phyloP scores from a whole-genome alignment of 805 yeast genomes.

The Metschnikowia lochheadii region DNA sequence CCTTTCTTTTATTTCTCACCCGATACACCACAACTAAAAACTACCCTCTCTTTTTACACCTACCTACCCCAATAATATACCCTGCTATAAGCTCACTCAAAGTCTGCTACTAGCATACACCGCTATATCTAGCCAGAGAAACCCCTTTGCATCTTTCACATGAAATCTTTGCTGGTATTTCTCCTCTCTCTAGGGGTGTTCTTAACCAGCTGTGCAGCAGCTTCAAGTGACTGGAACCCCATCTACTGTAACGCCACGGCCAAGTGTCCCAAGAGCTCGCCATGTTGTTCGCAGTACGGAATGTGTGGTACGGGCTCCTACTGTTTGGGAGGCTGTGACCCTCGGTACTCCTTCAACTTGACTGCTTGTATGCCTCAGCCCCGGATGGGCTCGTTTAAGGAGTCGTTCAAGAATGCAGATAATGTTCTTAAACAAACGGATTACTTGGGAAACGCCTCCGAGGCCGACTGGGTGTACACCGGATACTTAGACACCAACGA shows the following conservation, averaged over 20 bases:
- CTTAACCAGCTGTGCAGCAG: slow-evolving; percentile 7
- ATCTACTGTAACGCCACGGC: slow-evolving; percentile 47
- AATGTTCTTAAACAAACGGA: slow-evolving; percentile 24
- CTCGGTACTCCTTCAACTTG: slow-evolving; percentile 58
- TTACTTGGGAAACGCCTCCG: slow-evolving; percentile 69
- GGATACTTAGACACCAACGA: slow-evolving; percentile 52
- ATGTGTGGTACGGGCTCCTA: slow-evolving; percentile 70
- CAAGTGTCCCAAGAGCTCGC: slow-evolving; percentile 70
- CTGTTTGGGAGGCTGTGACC: slow-evolving; percentile 89
- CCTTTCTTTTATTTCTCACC: background rate
- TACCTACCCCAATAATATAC: background rate
- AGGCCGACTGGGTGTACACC: slow-evolving; percentile 64
- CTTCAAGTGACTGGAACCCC: slow-evolving; percentile 8
- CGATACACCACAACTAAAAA: background rate
- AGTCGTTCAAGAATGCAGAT: slow-evolving; percentile 36
- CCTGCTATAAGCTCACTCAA: background rate
- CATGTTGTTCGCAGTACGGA: slow-evolving; percentile 85
- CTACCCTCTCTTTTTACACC: background rate
- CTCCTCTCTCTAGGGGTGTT: slow-evolving; percentile 3
- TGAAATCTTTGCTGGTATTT: slow-evolving; percentile 9
- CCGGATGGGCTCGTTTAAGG: slow-evolving; percentile 50
- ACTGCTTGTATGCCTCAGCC: slow-evolving; percentile 87
- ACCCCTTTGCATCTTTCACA: background rate
- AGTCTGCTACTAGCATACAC: background rate
- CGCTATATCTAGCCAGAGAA: background rate